Conservation (phyloP, 495 filamentous ascomycete species). For the Aeminium ludgeri region DNA sequence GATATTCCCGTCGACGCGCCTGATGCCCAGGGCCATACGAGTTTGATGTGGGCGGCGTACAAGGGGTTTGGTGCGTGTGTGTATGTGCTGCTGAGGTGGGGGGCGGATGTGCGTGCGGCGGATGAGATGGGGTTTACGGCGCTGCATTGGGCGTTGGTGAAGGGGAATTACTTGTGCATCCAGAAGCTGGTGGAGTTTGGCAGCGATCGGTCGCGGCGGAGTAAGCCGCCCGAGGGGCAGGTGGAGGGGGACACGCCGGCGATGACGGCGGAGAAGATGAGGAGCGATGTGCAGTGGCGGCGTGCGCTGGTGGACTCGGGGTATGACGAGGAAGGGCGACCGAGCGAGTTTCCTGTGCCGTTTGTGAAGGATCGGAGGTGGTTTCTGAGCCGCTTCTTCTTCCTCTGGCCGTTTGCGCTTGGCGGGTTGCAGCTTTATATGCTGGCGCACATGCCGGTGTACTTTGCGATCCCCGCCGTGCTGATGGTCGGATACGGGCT, state of each 20-base stretch:
- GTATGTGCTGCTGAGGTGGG: conserved; percentile 87
- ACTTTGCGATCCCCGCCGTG: conserved; percentile 53
- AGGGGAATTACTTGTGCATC: conserved; percentile 70
- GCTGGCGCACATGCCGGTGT: conserved; percentile 56
- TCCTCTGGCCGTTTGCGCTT: conserved; percentile 69
- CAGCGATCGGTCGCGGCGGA: conserved; percentile 75
- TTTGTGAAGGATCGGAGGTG: conserved; percentile 48
- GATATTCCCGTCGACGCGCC: conserved; percentile 82
- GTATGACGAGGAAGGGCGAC: conserved; percentile 61
- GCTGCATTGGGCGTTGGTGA: conserved; percentile 91
- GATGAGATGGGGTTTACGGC: conserved; percentile 88
- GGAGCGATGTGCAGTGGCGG: conserved; percentile 64
- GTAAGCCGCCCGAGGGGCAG: conserved; percentile 25
- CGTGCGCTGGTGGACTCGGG: conserved; percentile 70
- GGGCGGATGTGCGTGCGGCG: conserved; percentile 74
- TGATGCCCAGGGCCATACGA: conserved; percentile 78
- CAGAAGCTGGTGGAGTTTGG: conserved; percentile 89
- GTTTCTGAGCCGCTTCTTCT: conserved; percentile 75
- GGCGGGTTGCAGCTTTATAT: conserved; percentile 53
- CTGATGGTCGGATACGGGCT: conserved; percentile 48
- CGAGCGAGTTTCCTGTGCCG: conserved; percentile 40
- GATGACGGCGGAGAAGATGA: conserved; percentile 75
- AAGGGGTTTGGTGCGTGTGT: conserved; percentile 86
- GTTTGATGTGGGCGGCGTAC: conserved; percentile 96
- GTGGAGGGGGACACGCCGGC: conserved; percentile 71